Percentiles rank a stretch among this genome's conserved stretches.
phyloP scores from a whole-genome alignment of 352 stramenopile genomes.

The Phytophthora foliorum region DNA sequence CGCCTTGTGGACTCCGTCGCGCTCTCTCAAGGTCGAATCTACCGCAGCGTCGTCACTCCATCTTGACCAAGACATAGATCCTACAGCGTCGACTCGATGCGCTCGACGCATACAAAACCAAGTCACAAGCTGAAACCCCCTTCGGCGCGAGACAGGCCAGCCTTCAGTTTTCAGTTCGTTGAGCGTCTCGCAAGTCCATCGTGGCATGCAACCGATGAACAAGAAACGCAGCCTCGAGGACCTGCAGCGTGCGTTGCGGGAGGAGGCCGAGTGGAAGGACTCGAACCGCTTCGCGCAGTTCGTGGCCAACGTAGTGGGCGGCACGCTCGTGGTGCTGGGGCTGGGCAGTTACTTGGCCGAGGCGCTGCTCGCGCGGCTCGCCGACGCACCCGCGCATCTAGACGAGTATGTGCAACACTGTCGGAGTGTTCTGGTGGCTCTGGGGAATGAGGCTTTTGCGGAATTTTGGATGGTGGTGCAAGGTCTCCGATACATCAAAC shows the following conservation, averaged over 20 bases:
- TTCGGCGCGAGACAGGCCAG: slow-evolving; percentile 11
- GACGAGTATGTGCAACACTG: slow-evolving; percentile 35
- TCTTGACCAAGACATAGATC: slow-evolving; percentile 2
- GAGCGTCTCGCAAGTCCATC: slow-evolving; percentile 11
- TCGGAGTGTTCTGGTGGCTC: neutral
- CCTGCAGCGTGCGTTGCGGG: slow-evolving; percentile 27
- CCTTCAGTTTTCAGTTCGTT: slow-evolving; percentile 28
- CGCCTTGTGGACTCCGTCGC: slow-evolving; percentile 60
- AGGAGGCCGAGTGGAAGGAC: slow-evolving; percentile 65
- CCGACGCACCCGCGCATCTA: slow-evolving; percentile 41
- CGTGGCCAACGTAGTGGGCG: slow-evolving; percentile 68
- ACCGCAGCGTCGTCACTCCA: slow-evolving; percentile 40
- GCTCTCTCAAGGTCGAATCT: slow-evolving; percentile 37
- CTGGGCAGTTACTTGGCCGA: slow-evolving; percentile 51
- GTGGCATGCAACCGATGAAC: slow-evolving; percentile 23
- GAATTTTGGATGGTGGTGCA: slow-evolving; percentile 49
- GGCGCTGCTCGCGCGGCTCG: slow-evolving; percentile 33
- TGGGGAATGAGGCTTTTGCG: slow-evolving; percentile 29
- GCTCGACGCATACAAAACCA: slow-evolving; percentile 14
- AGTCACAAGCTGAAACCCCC: slow-evolving; percentile 6
- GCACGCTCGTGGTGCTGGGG: slow-evolving; percentile 52
- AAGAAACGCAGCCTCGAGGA: slow-evolving; percentile 42
- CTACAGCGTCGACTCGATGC: too few relatives aligned
- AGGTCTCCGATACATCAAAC: slow-evolving; percentile 32
- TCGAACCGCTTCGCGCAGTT: slow-evolving; percentile 69